These are phyloP conservation scores for Citrus trifoliata DNA, from an alignment of 345 rosid genomes.

Conservation along the genomic window DNA sequence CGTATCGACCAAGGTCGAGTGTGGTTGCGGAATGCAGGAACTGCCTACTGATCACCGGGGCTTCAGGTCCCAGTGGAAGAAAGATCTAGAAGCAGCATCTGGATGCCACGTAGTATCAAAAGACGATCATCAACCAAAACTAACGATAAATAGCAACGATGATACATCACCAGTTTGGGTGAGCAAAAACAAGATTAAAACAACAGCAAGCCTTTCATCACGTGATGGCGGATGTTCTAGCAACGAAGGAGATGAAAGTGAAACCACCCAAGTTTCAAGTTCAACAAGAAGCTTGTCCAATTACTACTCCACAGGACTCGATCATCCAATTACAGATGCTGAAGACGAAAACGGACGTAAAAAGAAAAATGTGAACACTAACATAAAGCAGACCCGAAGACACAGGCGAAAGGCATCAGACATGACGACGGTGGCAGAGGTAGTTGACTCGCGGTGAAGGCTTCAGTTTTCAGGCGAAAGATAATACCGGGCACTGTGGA, in stretches of 20 bases:
- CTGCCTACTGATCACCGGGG: slow-evolving; percentile 5
- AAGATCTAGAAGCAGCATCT: neutral
- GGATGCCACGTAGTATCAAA: neutral
- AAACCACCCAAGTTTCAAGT: slow-evolving; percentile 17
- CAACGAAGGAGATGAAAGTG: slow-evolving; percentile 2
- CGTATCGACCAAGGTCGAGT: neutral
- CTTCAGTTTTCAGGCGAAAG: slow-evolving; percentile 11
- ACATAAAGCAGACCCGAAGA: slow-evolving; percentile 6
- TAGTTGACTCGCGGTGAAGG: slow-evolving; percentile 7
- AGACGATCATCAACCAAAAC: neutral
- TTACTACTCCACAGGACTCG: slow-evolving; percentile 19
- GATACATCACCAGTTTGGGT: neutral
- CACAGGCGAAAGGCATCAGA: slow-evolving; percentile 6
- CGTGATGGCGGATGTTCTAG: slow-evolving; percentile 14
- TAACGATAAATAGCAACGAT: neutral
- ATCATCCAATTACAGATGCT: neutral
- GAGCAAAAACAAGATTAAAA: neutral
- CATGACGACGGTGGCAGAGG: neutral
- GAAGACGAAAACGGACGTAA: neutral
- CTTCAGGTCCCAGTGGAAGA: slow-evolving; percentile 7
- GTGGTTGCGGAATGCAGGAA: neutral
- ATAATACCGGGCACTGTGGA: slow-evolving; percentile 1
- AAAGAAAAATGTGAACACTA: slow-evolving; percentile 4
- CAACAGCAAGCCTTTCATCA: neutral
- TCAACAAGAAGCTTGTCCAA: slow-evolving; percentile 32